phyloP scores from a whole-genome alignment of 306 rosid species.

The Begonia masoniana region DNA sequence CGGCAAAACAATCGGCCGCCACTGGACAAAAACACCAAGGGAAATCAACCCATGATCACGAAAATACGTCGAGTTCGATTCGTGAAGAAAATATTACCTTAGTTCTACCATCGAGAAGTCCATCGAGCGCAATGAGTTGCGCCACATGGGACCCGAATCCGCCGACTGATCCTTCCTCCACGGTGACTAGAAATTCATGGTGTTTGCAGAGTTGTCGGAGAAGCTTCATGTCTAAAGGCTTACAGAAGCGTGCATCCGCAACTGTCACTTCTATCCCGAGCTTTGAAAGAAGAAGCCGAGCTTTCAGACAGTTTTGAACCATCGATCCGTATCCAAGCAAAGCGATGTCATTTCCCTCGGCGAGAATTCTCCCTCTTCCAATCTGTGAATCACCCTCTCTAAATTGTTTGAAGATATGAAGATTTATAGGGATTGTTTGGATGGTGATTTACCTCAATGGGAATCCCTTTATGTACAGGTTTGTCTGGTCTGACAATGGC shows the following conservation, averaged over 20 bases:
- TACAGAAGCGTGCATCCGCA: constrained; percentile 98
- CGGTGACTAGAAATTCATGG: constrained; percentile 72
- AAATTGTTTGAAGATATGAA: not conserved
- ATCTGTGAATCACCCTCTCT: constrained; percentile 27
- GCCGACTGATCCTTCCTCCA: constrained; percentile 93
- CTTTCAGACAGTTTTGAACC: constrained; percentile 89
- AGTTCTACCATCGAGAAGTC: constrained; percentile 62
- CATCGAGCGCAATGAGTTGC: constrained; percentile 75
- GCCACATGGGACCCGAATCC: constrained; percentile 96
- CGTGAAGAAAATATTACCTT: constrained; percentile 33
- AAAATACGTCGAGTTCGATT: not conserved
- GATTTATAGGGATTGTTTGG: no score
- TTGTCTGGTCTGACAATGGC: constrained; percentile 31
- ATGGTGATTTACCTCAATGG: constrained; percentile 49
- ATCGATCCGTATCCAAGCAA: constrained; percentile 89
- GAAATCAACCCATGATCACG: not conserved
- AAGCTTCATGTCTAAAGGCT: constrained; percentile 81
- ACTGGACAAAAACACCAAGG: constrained; percentile 22
- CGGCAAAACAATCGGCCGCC: constrained; percentile 87
- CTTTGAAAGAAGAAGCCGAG: constrained; percentile 60
- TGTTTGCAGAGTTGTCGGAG: constrained; percentile 65
- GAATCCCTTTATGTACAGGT: constrained; percentile 29
- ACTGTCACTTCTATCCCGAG: constrained; percentile 86
- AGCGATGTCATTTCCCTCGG: constrained; percentile 78
- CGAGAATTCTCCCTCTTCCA: constrained; percentile 70